Evolutionary conservation across 2,329 filamentous ascomycete species (phyloP).

Genomic region (Scleromitrula shiraiana): DNA sequence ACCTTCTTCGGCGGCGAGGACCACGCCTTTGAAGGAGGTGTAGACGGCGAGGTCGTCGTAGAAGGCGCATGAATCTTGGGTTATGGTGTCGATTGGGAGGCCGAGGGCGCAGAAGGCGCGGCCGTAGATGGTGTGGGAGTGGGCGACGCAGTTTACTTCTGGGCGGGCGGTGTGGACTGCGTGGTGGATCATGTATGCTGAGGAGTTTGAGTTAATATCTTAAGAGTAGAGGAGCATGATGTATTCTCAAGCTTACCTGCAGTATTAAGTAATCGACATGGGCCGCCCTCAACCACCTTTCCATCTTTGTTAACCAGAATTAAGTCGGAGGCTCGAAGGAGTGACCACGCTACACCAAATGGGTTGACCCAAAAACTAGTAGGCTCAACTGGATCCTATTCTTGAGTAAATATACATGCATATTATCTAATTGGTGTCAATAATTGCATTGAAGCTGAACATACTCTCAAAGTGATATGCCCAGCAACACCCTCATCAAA

Average conservation of each 20-base stretch:
- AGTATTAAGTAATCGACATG: constrained; percentile 25
- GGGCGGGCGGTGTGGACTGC: constrained; percentile 51
- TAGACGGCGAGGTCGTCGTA: constrained; percentile 36
- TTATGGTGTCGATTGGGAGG: constrained; percentile 32
- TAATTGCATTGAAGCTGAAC: too few relatives aligned
- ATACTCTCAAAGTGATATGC: constrained; percentile 35
- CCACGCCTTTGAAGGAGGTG: constrained; percentile 42
- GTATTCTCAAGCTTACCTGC: constrained; percentile 19
- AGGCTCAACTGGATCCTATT: constrained; percentile 30
- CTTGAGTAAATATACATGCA: background rate
- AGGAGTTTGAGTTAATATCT: background rate
- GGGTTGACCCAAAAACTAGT: constrained; percentile 30
- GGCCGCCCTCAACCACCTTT: constrained; percentile 54
- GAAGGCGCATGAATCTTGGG: constrained; percentile 49
- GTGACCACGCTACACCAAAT: constrained; percentile 30
- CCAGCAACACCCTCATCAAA: constrained; percentile 40
- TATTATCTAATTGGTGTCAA: too few relatives aligned
- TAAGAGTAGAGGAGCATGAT: too few relatives aligned
- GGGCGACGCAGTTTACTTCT: constrained; percentile 50
- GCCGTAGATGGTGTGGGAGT: constrained; percentile 50
- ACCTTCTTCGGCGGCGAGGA: constrained; percentile 45
- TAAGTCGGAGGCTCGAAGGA: constrained; percentile 56
- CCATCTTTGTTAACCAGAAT: constrained; percentile 57
- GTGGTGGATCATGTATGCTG: constrained; percentile 51
- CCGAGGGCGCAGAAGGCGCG: constrained; percentile 56